Evolutionary conservation across 345 rosid genomes (phyloP).

Genomic region (Moricandia arvensis): DNA sequence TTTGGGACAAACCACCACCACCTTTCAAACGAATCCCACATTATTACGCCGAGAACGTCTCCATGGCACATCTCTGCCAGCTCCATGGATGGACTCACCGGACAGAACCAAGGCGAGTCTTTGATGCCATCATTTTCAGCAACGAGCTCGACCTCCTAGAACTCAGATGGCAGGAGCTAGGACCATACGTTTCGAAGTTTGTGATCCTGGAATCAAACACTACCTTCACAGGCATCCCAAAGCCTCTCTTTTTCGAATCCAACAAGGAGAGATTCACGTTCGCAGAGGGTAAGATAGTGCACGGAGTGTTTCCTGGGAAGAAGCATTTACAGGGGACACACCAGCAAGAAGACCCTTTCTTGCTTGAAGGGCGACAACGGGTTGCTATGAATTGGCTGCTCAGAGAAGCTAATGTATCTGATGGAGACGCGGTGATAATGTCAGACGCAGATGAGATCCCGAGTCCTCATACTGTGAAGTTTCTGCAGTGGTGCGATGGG

Average conservation of each 20-base stretch:
- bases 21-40: conserved; percentile 74
- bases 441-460: conserved; percentile 88
- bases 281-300: conserved; percentile 58
- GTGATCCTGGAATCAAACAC: conserved; percentile 79
- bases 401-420: conserved; percentile 53
- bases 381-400: conserved; percentile 65
- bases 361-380: conserved; percentile 63
- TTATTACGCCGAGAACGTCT: conserved; percentile 90
- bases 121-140: conserved; percentile 81
- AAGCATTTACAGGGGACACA: conserved; percentile 19
- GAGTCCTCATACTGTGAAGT: conserved; percentile 71
- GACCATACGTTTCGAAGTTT: conserved; percentile 66
- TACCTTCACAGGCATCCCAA: conserved; percentile 87
- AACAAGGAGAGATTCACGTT: conserved; percentile 59
- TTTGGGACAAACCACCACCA: conserved; percentile 84
- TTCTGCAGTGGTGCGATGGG: conserved; percentile 83
- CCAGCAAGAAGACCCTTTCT: conserved; percentile 61
- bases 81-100: conserved; percentile 88
- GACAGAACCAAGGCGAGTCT: conserved; percentile 57
- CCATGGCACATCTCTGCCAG: conserved; percentile 69
- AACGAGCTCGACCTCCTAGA: conserved; percentile 85
- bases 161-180: conserved; percentile 77
- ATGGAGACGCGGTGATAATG: conserved; percentile 74
- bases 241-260: conserved; percentile 62
- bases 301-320: conserved; percentile 62